Evolutionary conservation across 2,329 filamentous ascomycete genomes (phyloP).

Genomic region (Chrysoporthe austroafricana): DNA sequence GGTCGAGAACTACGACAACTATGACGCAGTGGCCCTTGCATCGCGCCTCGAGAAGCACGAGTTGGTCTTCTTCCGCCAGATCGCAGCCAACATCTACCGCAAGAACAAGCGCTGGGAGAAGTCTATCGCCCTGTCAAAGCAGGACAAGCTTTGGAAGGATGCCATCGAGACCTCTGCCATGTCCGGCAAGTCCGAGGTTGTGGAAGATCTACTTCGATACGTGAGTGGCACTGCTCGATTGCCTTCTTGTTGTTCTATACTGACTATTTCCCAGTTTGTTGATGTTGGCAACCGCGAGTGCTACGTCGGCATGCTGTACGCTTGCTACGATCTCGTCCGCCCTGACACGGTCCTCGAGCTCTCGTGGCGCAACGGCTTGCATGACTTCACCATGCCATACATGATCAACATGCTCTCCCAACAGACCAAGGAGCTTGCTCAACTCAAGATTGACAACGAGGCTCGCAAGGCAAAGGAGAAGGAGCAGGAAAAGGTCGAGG

Average conservation of each 20-base stretch:
- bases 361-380: slow-evolving; percentile 92
- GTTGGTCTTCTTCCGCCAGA: slow-evolving; percentile 98
- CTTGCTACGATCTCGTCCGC: slow-evolving; percentile 95
- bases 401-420: slow-evolving; percentile 98
- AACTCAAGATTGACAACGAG: slow-evolving; percentile 94
- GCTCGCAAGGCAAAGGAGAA: slow-evolving; percentile 45
- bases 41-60: slow-evolving; percentile 96
- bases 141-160: slow-evolving; percentile 99
- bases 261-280: slow-evolving; percentile 73
- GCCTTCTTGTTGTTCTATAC: slow-evolving; percentile 28
- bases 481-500: slow-evolving; percentile 75
- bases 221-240: slow-evolving; percentile 64
- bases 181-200: slow-evolving; percentile 86
- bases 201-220: slow-evolving; percentile 94
- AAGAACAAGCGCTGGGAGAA: slow-evolving; percentile 99
- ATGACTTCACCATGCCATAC: slow-evolving; percentile 99
- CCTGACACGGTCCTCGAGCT: slow-evolving; percentile 93
- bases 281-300: slow-evolving; percentile 99
- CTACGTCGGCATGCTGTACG: slow-evolving; percentile 99
- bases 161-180: slow-evolving; percentile 97
- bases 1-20: slow-evolving; percentile 98
- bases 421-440: slow-evolving; percentile 82
- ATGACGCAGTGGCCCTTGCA: slow-evolving; percentile 91
- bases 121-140: slow-evolving; percentile 95
- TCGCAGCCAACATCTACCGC: slow-evolving; percentile 96